Conservation (phyloP, 176 grass and related monocot genomes). For the Neostapfia colusana region DNA sequence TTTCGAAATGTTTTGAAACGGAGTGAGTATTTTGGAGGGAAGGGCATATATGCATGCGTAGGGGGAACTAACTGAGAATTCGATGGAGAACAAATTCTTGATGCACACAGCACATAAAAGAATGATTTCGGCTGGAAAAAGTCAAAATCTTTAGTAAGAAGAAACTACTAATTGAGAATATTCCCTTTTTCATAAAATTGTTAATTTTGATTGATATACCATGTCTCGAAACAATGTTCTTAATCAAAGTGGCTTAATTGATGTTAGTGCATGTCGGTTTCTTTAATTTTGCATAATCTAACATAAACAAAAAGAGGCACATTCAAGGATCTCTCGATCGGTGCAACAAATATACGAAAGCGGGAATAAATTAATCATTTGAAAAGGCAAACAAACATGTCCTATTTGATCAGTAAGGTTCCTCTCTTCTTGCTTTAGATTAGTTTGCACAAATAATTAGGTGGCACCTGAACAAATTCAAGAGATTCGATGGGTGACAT, state of each 20-base stretch:
- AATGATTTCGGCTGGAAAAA: conserved; percentile 8
- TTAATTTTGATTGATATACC: conserved; percentile 27
- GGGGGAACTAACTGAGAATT: conserved; percentile 22
- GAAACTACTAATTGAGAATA: conserved; percentile 23
- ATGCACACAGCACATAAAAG: conserved; percentile 30
- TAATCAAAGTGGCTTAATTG: background rate
- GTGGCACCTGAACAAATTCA: conserved; percentile 31
- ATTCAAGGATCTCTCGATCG: background rate
- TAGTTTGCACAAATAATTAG: conserved; percentile 39
- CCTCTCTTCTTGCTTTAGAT: conserved; percentile 39
- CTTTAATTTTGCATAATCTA: conserved; percentile 17
- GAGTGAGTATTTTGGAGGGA: too few species aligned
- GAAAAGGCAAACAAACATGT: background rate
- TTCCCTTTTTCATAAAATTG: background rate
- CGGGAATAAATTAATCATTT: conserved; percentile 29
- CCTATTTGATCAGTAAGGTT: conserved; percentile 22
- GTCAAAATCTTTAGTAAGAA: conserved; percentile 33
- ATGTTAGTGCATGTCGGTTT: background rate
- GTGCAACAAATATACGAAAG: background rate
- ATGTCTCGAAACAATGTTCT: conserved; percentile 22
- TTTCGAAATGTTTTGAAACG: too few species aligned
- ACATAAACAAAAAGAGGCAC: conserved; percentile 5
- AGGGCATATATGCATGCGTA: background rate
- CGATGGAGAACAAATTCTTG: conserved; percentile 38
- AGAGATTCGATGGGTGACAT: background rate